Base-by-base conservation (phyloP, 169 alveolate species). In the Plasmodium falciparum region DNA sequence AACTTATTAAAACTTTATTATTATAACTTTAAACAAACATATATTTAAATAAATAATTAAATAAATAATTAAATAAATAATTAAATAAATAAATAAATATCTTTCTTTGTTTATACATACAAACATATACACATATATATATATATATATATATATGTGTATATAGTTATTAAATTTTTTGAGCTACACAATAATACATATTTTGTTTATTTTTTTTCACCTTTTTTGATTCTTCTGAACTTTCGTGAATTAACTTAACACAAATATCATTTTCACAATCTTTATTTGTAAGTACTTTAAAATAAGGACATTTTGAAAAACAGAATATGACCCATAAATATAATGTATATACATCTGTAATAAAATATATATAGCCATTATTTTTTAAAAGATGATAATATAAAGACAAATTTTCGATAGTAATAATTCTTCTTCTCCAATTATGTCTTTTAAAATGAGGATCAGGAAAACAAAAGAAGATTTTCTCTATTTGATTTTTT, bases 381-480 rank as follows among this genome's bases (percentile, higher is more conserved):
- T 80, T 80, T 58, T 70, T 66, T 83, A 95, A 65, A 29, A 90
- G 20, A 69, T 94, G 93, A n/a, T 94, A 94, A 63, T 95, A 95
- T 45, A 95, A 88, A 22, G 94, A 73, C 33, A 95, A 88, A 66
- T 91, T 88, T 24, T 96, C 91, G 58, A 78, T 61, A 86, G 95
- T 96, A 33, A 96, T 91, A 58, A 95, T 96, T 63, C 98, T 90
- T 56, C 98, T 90, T 56, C 97, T 74, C 96, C 97, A 96, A 71
- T 95, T 96, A 52, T 93, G 92, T 88, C 93, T 95, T 90, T 96
- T 96, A 92, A 96, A 96, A 83, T 96, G 98, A 33, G 98, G 98
- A 73, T 96, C 98, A 45, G 98, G 98, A 91, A 95, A 96, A 92
- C 98, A 96, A 69, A 96, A 95, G 89, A 96, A 96, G 70, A 96